Evolutionary conservation across 306 rosid species (phyloP), one percentile per base, ranked within the genome.

Genomic region (Citrullus colocynthis): DNA sequence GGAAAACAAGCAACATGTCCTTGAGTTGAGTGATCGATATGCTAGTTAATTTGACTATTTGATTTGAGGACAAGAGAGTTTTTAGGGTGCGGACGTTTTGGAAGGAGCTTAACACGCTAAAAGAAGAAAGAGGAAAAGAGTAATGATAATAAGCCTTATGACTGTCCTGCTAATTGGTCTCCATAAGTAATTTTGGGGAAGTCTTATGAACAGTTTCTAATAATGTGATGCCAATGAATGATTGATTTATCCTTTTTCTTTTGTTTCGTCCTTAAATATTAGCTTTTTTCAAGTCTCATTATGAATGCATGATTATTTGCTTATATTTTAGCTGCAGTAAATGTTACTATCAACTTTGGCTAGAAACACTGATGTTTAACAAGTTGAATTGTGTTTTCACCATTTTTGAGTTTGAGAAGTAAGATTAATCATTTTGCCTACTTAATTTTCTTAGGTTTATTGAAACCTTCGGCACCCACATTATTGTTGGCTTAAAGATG

Each of bases 401-500:
- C 58, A 16, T 49, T 13, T 24, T 49, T 52, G 15, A 32, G 18
- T 13, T 72, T 7, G 24, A 37, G 60, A 7, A 49, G 59, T 37
- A 8, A n/a, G 15, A 28, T 52, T 71, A 72, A 28, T 52, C 62
- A 49, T 58, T 24, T 73, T 73, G 44, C 75, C 32, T 32, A 17
- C 60, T 15, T 80, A 9, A 71, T 78, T 56, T 66, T 81, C 81
- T 71, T 86, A 95, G 97, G 89, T 92, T 95, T 85, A 92, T 95
- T 79, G 89, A 90, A n/a, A 88, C 87, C 72, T 92, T 89, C 81
- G 98, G 98, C 77, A 95, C 98, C 66, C 98, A 92, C 84, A 86
- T 95, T 70, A 89, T 92, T 84, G 98, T 92, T 86, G 92, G 97
- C 71, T 84, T 95, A 86, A 95, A 90, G 86, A 95, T 95, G 97